Percentiles rank a stretch among this genome's conserved stretches.
Evolutionary conservation across 116 monocot genomes (phyloP).

Genomic region (Thalassia testudinum): DNA sequence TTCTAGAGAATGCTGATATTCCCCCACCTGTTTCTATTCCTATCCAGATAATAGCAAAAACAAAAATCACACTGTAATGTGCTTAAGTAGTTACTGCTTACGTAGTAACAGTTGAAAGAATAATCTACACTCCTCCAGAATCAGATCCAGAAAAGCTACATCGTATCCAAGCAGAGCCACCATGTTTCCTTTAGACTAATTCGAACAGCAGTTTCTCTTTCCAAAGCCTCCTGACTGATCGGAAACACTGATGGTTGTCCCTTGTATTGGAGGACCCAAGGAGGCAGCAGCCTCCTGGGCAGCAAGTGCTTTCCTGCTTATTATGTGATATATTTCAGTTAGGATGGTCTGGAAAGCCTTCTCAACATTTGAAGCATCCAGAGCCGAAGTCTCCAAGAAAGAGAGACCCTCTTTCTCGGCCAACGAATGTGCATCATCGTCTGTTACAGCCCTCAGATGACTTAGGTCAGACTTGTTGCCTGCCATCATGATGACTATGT

Average conservation of each 20-base stretch:
- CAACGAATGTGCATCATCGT: conserved; percentile 13
- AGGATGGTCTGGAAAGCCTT: conserved; percentile 29
- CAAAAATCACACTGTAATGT: too few relatives aligned
- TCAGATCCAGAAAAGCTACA: too few relatives aligned
- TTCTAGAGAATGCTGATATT: too few relatives aligned
- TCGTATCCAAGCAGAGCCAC: too few relatives aligned
- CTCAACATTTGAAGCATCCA: conserved; percentile 18
- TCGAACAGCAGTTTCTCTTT: conserved; percentile 26
- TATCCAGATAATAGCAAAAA: too few relatives aligned
- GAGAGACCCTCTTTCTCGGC: conserved; percentile 36
- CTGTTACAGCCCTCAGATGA: conserved; percentile 23
- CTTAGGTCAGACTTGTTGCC: conserved; percentile 35
- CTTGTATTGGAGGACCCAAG: conserved; percentile 13
- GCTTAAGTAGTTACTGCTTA: too few relatives aligned
- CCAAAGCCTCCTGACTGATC: conserved; percentile 17
- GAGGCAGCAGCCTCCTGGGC: conserved; percentile 23
- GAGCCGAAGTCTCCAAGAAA: conserved; percentile 30
- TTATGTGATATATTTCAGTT: conserved; percentile 25
- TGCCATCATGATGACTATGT: conserved; percentile 33
- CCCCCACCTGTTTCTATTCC: too few relatives aligned
- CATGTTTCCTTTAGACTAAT: neutral
- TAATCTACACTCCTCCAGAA: too few relatives aligned
- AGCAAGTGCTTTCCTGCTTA: conserved; percentile 33
- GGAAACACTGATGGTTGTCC: conserved; percentile 27
- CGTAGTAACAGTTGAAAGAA: too few relatives aligned